Evolutionary conservation across 2,329 filamentous ascomycete genomes (phyloP).

Genomic region (Magnaporthiopsis rhizophila): DNA sequence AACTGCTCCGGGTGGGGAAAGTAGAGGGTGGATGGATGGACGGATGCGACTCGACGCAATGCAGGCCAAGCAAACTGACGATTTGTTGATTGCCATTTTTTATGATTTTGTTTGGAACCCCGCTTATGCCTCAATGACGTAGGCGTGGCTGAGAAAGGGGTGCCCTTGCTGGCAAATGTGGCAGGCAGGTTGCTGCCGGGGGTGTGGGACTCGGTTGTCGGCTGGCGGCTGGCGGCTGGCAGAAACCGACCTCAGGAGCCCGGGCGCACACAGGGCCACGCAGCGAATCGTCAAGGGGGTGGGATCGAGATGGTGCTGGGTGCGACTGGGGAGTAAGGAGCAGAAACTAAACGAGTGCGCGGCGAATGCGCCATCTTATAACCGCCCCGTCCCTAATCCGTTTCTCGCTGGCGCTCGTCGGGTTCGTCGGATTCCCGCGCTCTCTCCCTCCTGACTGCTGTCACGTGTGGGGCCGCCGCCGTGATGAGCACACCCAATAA

Average conservation of each 20-base stretch:
- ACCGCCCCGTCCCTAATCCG: neutral
- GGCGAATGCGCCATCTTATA: neutral
- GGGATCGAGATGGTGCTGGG: too few relatives aligned
- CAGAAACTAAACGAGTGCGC: neutral
- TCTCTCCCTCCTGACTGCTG: too few relatives aligned
- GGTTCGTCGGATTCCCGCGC: neutral
- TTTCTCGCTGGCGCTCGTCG: neutral
- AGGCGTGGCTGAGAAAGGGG: neutral
- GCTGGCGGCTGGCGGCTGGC: too few relatives aligned
- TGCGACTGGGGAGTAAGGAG: too few relatives aligned
- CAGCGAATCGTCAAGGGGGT: too few relatives aligned
- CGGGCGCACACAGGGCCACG: too few relatives aligned
- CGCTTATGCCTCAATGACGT: neutral
- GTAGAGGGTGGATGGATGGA: too few relatives aligned
- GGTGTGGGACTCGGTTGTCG: neutral
- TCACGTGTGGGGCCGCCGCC: neutral
- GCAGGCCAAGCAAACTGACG: neutral
- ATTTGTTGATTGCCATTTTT: neutral
- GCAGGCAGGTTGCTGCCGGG: too few relatives aligned
- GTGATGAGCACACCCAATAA: too few relatives aligned
- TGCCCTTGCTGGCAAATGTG: neutral
- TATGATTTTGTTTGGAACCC: too few relatives aligned
- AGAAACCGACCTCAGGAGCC: too few relatives aligned
- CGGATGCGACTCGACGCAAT: neutral
- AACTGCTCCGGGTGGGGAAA: neutral